Percentiles rank a stretch among this genome's conserved stretches.
Evolutionary conservation across 2,329 filamentous ascomycete genomes (phyloP).

Genomic region (Lasiodiplodia citricola): DNA sequence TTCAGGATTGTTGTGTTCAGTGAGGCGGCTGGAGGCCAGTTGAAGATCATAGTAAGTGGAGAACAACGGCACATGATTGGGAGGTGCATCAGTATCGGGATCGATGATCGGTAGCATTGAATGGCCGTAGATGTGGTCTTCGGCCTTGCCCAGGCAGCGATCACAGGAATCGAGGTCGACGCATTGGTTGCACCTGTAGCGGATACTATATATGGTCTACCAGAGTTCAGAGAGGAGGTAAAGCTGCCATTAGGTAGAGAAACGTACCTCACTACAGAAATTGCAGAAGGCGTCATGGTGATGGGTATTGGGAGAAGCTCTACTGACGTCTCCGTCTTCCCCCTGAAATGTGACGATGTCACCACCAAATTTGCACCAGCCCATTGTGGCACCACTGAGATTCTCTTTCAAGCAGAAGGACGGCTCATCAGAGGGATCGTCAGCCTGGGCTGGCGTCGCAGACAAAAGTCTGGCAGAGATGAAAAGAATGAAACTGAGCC

Average conservation of each 20-base stretch:
- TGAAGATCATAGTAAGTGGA: background rate
- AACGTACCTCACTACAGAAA: background rate
- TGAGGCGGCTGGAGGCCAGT: background rate
- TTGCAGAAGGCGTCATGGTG: background rate
- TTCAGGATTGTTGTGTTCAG: background rate
- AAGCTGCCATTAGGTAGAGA: background rate
- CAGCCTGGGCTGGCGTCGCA: background rate
- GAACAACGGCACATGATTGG: background rate
- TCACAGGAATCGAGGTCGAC: background rate
- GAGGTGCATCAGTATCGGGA: background rate
- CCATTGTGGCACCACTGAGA: background rate
- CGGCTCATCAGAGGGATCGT: background rate
- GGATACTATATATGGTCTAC: background rate
- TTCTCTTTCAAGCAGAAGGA: background rate
- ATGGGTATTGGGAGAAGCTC: background rate
- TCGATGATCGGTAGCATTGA: background rate
- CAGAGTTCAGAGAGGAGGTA: background rate
- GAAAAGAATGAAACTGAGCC: background rate
- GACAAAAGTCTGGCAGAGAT: background rate
- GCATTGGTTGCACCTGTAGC: background rate
- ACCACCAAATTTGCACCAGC: background rate
- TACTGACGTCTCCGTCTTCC: background rate
- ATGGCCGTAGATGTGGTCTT: background rate
- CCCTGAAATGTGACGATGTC: background rate
- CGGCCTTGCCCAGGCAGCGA: background rate